Evolutionary conservation across 2,329 filamentous ascomycete species (phyloP).

Genomic region (Elsinoe australis): DNA sequence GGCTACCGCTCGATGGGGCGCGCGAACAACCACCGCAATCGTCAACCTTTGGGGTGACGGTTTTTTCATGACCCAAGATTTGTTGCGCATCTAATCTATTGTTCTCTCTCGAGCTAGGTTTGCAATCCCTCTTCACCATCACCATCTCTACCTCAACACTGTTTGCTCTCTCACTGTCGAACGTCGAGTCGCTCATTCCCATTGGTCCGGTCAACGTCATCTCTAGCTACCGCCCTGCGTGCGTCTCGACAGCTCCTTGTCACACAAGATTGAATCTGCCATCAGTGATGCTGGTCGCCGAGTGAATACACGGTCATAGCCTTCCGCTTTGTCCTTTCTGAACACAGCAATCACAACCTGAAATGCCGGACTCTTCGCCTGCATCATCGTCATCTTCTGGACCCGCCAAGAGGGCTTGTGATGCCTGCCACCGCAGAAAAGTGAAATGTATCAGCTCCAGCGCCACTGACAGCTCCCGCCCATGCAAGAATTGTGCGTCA

Average conservation of each 20-base stretch:
- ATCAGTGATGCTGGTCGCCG: not conserved
- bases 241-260: not conserved
- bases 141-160: too few species aligned
- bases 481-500: slow-evolving; percentile 55
- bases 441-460: slow-evolving; percentile 42
- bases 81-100: not conserved
- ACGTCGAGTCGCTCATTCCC: too few species aligned
- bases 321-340: not conserved
- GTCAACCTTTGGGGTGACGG: slow-evolving; percentile 15
- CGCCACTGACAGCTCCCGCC: slow-evolving; percentile 37
- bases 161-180: too few species aligned
- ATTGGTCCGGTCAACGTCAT: not conserved
- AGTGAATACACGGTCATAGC: slow-evolving; percentile 7
- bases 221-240: not conserved
- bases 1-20: slow-evolving; percentile 8
- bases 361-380: not conserved
- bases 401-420: slow-evolving; percentile 22
- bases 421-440: slow-evolving; percentile 39
- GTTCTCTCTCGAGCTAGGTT: not conserved
- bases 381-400: not conserved
- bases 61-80: slow-evolving; percentile 6
- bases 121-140: not conserved
- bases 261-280: not conserved
- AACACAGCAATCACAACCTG: not conserved
- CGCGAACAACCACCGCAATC: slow-evolving; percentile 5